Conservation (phyloP, 257 asterid species). For the Hygrophila difformis region DNA sequence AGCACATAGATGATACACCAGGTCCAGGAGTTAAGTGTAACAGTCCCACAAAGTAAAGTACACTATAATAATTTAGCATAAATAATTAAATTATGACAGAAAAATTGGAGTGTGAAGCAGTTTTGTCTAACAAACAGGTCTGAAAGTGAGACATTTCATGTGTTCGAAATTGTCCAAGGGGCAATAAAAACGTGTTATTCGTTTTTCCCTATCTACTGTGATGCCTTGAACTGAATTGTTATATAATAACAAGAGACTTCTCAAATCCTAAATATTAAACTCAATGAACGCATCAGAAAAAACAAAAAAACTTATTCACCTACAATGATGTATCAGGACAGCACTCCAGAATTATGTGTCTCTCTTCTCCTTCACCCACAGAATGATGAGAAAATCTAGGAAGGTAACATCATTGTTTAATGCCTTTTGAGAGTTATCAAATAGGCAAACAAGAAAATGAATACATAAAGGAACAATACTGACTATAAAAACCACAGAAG, state of each 20-base stretch:
- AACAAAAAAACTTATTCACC: conserved; percentile 26
- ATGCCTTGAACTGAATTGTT: neutral
- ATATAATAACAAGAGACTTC: neutral
- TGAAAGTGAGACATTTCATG: no score
- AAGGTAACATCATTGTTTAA: conserved; percentile 18
- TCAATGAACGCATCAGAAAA: conserved; percentile 3
- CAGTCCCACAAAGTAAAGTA: no score
- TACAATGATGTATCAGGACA: conserved; percentile 73
- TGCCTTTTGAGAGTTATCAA: conserved; percentile 4
- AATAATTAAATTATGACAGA: no score
- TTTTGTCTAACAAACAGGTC: no score
- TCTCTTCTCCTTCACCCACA: conserved; percentile 86
- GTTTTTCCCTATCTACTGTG: neutral
- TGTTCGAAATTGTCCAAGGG: no score
- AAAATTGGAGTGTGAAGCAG: no score
- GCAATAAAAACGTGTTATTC: no score
- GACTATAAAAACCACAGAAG: conserved; percentile 2
- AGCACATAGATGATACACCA: neutral
- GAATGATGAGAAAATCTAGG: conserved; percentile 80
- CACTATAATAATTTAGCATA: no score
- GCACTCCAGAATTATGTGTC: conserved; percentile 79
- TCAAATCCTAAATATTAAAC: neutral
- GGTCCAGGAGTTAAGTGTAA: no score
- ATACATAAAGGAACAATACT: conserved; percentile 1
- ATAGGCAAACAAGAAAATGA: conserved; percentile 11